Evolutionary conservation across 257 asterid genomes (phyloP).

Genomic region (Cordia subcordata): DNA sequence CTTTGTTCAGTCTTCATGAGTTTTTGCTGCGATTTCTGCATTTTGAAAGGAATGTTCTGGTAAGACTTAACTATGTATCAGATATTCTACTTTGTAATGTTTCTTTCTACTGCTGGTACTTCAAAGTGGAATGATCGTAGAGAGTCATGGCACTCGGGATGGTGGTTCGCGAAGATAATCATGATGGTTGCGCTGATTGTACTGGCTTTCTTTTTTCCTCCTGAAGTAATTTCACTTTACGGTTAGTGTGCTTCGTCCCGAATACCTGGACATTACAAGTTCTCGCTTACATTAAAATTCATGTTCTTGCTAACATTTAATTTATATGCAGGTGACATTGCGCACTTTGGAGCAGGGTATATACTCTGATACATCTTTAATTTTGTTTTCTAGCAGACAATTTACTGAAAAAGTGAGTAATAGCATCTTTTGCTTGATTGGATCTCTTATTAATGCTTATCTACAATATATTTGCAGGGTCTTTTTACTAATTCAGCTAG

Average conservation of each 20-base stretch:
- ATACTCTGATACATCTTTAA: neutral
- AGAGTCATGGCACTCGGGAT: conserved; percentile 49
- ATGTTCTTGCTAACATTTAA: conserved; percentile 1
- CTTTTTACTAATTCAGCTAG: conserved; percentile 41
- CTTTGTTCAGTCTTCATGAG: neutral
- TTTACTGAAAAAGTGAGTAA: neutral
- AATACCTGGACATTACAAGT: neutral
- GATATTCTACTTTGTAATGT: conserved; percentile 44
- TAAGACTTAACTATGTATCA: conserved; percentile 25
- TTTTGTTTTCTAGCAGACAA: too few species aligned
- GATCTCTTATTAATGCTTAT: neutral
- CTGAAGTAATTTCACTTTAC: conserved; percentile 27
- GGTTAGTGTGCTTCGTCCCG: conserved; percentile 21
- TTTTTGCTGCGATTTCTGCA: neutral
- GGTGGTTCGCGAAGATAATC: conserved; percentile 46
- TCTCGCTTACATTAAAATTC: neutral
- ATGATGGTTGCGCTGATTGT: conserved; percentile 25
- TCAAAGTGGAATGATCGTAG: conserved; percentile 34
- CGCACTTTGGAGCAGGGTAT: conserved; percentile 60
- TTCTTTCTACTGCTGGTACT: conserved; percentile 49
- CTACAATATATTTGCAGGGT: conserved; percentile 31
- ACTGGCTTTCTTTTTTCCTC: conserved; percentile 39
- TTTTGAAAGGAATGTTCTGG: neutral
- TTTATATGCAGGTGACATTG: conserved; percentile 35
- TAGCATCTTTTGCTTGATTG: neutral